Percentiles rank a stretch among this genome's conserved stretches.
phyloP scores from a whole-genome alignment of 2,329 filamentous ascomycete genomes.

The Thielaviopsis punctulata region DNA sequence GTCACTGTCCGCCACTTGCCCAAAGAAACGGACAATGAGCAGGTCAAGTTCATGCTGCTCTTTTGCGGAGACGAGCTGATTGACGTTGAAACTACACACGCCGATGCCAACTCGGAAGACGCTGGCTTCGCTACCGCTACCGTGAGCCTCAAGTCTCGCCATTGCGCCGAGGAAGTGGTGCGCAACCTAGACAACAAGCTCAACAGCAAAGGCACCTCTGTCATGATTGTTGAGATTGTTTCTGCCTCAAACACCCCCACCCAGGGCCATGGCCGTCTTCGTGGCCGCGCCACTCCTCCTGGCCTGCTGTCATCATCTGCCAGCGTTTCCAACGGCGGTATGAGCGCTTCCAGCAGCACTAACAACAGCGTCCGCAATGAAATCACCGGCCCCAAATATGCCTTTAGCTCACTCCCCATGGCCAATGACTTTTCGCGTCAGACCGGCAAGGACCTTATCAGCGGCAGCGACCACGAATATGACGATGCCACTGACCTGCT shows the following conservation, averaged over 20 bases:
- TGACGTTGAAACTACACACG: constrained; percentile 5
- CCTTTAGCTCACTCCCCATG: constrained; percentile 5
- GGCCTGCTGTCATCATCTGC: neutral
- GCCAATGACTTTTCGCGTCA: constrained; percentile 38
- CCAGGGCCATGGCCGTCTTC: constrained; percentile 5
- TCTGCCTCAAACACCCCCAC: constrained; percentile 9
- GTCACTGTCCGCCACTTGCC: constrained; percentile 8
- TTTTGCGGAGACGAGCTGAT: constrained; percentile 10
- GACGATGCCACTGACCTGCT: constrained; percentile 59
- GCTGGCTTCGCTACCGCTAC: constrained; percentile 4
- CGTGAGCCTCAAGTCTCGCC: constrained; percentile 8
- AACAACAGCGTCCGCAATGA: neutral
- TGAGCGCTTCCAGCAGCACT: neutral
- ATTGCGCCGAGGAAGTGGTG: constrained; percentile 6
- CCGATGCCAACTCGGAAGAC: neutral
- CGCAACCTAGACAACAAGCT: constrained; percentile 11
- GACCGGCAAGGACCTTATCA: constrained; percentile 56
- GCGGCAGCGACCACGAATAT: constrained; percentile 43
- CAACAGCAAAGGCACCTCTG: constrained; percentile 8
- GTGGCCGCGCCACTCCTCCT: constrained; percentile 7
- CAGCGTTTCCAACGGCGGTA: neutral
- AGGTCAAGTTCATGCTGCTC: constrained; percentile 8
- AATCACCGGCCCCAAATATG: constrained; percentile 1
- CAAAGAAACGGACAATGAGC: constrained; percentile 2
- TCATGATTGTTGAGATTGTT: constrained; percentile 5